Conservation (phyloP, 169 alveolate species). For the Plasmodium adleri region DNA sequence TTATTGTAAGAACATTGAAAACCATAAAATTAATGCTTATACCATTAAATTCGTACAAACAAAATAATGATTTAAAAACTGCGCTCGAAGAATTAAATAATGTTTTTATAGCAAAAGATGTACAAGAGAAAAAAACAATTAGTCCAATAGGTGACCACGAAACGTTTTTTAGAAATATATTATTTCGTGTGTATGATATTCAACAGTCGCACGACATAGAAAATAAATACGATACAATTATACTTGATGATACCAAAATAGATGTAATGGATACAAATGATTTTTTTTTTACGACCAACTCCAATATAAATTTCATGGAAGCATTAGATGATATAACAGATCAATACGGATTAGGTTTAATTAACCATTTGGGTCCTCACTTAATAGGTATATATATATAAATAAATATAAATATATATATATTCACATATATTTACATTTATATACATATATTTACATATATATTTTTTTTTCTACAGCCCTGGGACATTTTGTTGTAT, state of each 20-base stretch:
- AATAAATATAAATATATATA: too few species aligned
- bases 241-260: too few species aligned
- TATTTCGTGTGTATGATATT: background rate
- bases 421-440: too few species aligned
- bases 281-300: constrained; percentile 13
- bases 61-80: constrained; percentile 10
- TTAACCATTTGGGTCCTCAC: constrained; percentile 10
- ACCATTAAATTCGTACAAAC: constrained; percentile 7
- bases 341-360: background rate
- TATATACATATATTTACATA: too few species aligned
- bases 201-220: background rate
- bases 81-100: constrained; percentile 12
- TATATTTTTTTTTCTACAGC: constrained; percentile 14
- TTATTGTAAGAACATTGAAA: constrained; percentile 19
- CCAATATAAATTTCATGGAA: background rate
- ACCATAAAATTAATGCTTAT: constrained; percentile 10
- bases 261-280: constrained; percentile 11
- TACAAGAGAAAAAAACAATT: background rate
- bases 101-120: background rate
- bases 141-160: background rate
- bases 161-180: background rate
- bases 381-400: too few species aligned
- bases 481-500: constrained; percentile 35
- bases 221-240: too few species aligned
- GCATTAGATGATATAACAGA: constrained; percentile 12